Evolutionary conservation across 371 early-diverging fungal species (phyloP), one percentile per base, ranked within the genome.

Genomic region (Chytridium lagenaria): DNA sequence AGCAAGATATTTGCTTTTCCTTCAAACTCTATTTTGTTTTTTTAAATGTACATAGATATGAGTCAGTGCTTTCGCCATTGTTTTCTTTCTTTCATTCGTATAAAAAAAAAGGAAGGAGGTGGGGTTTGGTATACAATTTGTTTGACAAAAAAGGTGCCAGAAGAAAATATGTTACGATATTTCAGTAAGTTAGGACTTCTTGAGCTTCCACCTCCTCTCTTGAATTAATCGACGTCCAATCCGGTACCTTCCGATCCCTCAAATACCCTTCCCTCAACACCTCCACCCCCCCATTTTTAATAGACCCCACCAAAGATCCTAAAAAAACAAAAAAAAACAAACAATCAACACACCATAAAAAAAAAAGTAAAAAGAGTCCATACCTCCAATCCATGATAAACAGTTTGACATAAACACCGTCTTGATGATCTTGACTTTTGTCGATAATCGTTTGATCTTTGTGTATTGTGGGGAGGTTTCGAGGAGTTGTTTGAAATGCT

Each of bases 321-420:
- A 69, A 37, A 39, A 34, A 61, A 34, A 44, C 44, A 44, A 12
- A 31, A 64, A 38, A 67, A 49, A 22, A 67, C 44, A 28, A 50
- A 65, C 66, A 31, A 67, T 15, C 50, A 36, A 44, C 68, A 23
- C 23, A 63, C n/a, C 5, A 34, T 33, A 50, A 28, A 59, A 30
- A 26, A 26, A 51, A 10, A 36, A 34, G n/a, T 28, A 63, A 23
- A n/a, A 26, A 23, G 39, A 65, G 28, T 23, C 49, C 50, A 19
- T 39, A 83, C 89, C 93, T 63, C 93, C 93, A 73, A 92, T 85
- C 93, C 93, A 93, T 5, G 90, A 84, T 22, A 90, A 85, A 30
- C 88, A 83, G 74, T 91, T 92, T 44, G 86, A 84, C 79, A 84
- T 84, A 73, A 92, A 93, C 0, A 91, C 87, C 34, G 82, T 81